A percentile compares a stretch with the other conserved stretches of the same genome.
phyloP scores from a whole-genome alignment of 2,329 filamentous ascomycete species.

The Sphaerulina musiva region DNA sequence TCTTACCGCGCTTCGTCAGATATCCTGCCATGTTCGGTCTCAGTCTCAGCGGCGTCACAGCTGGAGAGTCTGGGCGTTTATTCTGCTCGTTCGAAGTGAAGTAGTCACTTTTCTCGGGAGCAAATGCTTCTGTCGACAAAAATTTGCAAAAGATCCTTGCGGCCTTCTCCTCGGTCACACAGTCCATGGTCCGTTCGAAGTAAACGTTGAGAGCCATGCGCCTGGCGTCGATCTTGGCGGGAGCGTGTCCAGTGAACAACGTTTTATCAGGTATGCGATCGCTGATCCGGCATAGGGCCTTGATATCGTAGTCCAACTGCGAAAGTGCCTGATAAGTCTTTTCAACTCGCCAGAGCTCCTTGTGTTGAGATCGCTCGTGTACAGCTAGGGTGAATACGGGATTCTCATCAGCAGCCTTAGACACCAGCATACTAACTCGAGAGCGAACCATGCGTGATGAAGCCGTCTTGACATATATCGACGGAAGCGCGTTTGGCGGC shows the following conservation, averaged over 20 bases:
- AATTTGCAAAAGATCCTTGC: conserved; percentile 82
- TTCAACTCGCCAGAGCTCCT: conserved; percentile 88
- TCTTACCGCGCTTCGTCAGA: conserved; percentile 93
- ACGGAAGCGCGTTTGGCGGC: conserved; percentile 79
- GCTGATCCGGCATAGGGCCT: conserved; percentile 63
- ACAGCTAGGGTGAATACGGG: conserved; percentile 89
- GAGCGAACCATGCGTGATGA: conserved; percentile 95
- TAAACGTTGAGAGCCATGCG: conserved; percentile 75
- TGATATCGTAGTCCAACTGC: conserved; percentile 75
- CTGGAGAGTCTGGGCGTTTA: conserved; percentile 36
- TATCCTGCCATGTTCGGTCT: conserved; percentile 78
- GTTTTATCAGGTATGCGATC: conserved; percentile 75
- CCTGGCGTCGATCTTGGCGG: conserved; percentile 84
- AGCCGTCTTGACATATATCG: conserved; percentile 77
- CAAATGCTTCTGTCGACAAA: conserved; percentile 61
- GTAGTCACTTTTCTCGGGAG: conserved; percentile 45
- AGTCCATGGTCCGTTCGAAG: conserved; percentile 77
- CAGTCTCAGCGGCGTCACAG: conserved; percentile 48
- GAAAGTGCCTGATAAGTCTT: conserved; percentile 78
- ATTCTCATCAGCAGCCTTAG: conserved; percentile 79
- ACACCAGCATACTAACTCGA: conserved; percentile 71
- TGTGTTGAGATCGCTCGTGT: conserved; percentile 65
- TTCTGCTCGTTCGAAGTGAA: conserved; percentile 30
- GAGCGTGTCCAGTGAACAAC: conserved; percentile 86
- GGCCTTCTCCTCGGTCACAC: conserved; percentile 67